Percentiles rank a stretch among this genome's conserved stretches.
phyloP scores from a whole-genome alignment of 208 protist species.

The Tritrichomonas musculus region DNA sequence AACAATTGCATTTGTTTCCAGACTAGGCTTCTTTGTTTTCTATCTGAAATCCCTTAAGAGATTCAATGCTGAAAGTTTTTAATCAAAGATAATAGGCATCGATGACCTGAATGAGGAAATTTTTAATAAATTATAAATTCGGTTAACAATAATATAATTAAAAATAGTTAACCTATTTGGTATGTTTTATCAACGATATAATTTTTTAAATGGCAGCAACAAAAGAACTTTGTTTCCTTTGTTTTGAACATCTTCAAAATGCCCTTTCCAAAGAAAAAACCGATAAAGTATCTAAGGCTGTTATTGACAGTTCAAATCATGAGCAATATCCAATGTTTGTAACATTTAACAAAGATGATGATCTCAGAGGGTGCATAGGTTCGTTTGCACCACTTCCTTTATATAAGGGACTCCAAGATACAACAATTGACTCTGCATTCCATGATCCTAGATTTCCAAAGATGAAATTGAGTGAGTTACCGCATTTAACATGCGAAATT shows the following conservation, averaged over 20 bases:
- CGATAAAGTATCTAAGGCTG: neutral
- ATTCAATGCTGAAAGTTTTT: no score
- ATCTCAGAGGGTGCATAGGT: neutral
- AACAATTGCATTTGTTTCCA: no score
- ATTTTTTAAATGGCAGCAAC: neutral
- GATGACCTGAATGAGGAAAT: no score
- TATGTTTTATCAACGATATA: no score
- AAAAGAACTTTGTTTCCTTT: constrained; percentile 9
- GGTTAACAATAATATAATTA: no score
- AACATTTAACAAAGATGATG: neutral
- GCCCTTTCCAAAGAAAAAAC: neutral
- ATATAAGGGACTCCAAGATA: neutral
- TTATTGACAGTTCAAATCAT: neutral
- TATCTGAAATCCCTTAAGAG: no score
- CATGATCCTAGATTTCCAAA: neutral
- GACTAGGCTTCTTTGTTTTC: no score
- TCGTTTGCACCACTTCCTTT: neutral
- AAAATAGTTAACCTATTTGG: no score
- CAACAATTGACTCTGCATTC: neutral
- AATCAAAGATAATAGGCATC: no score
- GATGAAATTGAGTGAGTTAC: neutral
- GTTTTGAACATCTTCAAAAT: neutral
- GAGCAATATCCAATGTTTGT: neutral
- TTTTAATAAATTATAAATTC: no score
- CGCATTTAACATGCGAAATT: neutral